A percentile compares a stretch with the other conserved stretches of the same genome.
These are phyloP conservation scores for Claviceps digitariae DNA, from an alignment of 2,329 filamentous ascomycete genomes.

Conservation along the genomic window DNA sequence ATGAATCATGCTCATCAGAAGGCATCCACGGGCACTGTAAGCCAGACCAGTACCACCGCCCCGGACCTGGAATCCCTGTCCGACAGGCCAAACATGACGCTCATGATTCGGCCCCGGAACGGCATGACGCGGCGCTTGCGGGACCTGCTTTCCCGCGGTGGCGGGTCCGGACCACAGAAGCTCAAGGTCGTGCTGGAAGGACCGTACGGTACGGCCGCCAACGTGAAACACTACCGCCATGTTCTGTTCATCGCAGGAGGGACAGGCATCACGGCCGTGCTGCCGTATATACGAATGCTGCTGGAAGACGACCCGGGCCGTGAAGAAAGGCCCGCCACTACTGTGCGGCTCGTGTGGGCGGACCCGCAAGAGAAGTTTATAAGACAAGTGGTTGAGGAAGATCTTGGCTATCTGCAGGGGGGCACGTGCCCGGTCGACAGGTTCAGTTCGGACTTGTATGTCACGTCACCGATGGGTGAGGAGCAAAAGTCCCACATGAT, in stretches of 20 bases:
- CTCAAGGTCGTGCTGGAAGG: not conserved
- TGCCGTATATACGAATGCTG: constrained; percentile 18
- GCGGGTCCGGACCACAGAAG: constrained; percentile 5
- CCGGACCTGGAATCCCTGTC: not conserved
- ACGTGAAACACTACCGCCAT: not conserved
- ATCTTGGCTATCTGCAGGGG: not conserved
- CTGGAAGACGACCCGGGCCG: constrained; percentile 1
- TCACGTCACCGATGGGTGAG: not conserved
- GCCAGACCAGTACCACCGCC: not conserved
- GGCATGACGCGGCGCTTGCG: constrained; percentile 21
- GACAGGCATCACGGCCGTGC: constrained; percentile 22
- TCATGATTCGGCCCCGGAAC: constrained; percentile 23
- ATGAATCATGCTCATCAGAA: not conserved
- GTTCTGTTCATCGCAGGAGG: constrained; percentile 23
- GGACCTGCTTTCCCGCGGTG: constrained; percentile 8
- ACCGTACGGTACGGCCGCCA: not conserved
- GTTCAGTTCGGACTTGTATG: not conserved
- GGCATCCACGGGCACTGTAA: not conserved
- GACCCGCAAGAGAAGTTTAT: not conserved
- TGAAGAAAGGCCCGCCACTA: not conserved
- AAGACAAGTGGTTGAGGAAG: not conserved
- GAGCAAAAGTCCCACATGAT: not conserved
- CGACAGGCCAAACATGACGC: constrained; percentile 15
- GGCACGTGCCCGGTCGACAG: not conserved
- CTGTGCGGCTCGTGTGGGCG: not conserved